These are phyloP conservation scores for Aspergillus brasiliensis DNA, from an alignment of 2,329 filamentous ascomycete species.

Conservation along the genomic window DNA sequence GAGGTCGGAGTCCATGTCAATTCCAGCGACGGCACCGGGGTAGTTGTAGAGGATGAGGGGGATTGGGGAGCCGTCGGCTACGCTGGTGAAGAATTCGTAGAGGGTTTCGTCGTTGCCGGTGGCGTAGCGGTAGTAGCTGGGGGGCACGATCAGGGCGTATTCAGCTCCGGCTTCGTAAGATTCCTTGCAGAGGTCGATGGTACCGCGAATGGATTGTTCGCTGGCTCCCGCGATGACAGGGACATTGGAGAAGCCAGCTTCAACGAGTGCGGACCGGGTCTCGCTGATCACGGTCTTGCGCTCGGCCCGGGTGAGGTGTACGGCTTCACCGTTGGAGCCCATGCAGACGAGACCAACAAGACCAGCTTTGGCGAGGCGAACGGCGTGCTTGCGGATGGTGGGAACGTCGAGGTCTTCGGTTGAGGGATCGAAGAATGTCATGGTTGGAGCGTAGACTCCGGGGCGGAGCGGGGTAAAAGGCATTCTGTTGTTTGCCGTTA, in stretches of 20 bases:
- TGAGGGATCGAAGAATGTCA: slow-evolving; percentile 84
- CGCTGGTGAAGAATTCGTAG: slow-evolving; percentile 70
- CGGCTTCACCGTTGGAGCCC: slow-evolving; percentile 89
- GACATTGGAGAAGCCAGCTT: slow-evolving; percentile 72
- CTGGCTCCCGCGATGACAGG: slow-evolving; percentile 82
- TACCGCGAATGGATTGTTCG: slow-evolving; percentile 78
- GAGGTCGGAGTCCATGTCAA: slow-evolving; percentile 87
- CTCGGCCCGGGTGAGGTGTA: slow-evolving; percentile 78
- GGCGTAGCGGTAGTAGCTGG: slow-evolving; percentile 78
- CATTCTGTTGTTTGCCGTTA: slow-evolving; percentile 23
- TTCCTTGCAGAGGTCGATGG: slow-evolving; percentile 72
- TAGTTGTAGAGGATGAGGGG: slow-evolving; percentile 91
- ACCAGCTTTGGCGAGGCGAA: slow-evolving; percentile 74
- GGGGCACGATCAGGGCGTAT: slow-evolving; percentile 76
- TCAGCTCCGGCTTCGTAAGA: slow-evolving; percentile 71
- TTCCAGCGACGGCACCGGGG: slow-evolving; percentile 80
- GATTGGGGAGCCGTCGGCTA: slow-evolving; percentile 74
- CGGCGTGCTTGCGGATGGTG: slow-evolving; percentile 76
- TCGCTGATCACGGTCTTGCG: slow-evolving; percentile 74
- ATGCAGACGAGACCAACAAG: slow-evolving; percentile 81
- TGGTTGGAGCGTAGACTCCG: slow-evolving; percentile 84
- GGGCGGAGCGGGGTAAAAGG: slow-evolving; percentile 66
- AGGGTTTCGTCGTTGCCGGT: slow-evolving; percentile 71
- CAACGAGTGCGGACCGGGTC: slow-evolving; percentile 79
- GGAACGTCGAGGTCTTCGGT: slow-evolving; percentile 84